Percentiles rank a stretch among this genome's conserved stretches.
Conservation (phyloP, 352 stramenopile genomes). For the Globisporangium splendens region DNA sequence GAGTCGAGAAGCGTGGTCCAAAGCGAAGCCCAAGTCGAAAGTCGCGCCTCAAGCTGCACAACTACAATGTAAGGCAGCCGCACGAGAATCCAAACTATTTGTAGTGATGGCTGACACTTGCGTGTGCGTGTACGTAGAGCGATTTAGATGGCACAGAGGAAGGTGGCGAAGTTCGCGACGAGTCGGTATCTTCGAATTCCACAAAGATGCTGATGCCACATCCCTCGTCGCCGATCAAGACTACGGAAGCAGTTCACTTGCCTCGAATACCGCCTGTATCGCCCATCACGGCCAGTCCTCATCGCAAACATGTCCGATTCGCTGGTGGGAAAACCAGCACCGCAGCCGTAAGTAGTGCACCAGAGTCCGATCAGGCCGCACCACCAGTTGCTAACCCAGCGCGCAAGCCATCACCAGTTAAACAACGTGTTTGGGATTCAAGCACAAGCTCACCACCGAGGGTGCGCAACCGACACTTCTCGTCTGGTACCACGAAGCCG, state of each 20-base stretch:
- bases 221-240: constrained; percentile 3
- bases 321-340: neutral
- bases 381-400: neutral
- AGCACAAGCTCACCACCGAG: constrained; percentile 32
- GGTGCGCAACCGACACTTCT: constrained; percentile 32
- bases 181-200: neutral
- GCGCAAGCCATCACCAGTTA: constrained; percentile 6
- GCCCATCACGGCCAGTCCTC: constrained; percentile 42
- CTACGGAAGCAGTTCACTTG: constrained; percentile 9
- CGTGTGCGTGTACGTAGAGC: neutral
- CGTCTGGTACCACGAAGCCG: constrained; percentile 1
- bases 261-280: constrained; percentile 46
- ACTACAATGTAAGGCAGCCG: constrained; percentile 42
- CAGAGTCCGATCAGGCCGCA: neutral
- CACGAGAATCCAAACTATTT: neutral
- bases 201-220: neutral
- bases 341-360: neutral
- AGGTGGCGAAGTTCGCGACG: neutral
- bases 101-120: neutral
- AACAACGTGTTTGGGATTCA: constrained; percentile 19
- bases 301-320: constrained; percentile 40
- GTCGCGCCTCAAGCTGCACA: constrained; percentile 49
- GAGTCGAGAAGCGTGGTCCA: constrained; percentile 48
- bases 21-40: constrained; percentile 50
- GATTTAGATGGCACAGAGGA: neutral